These are phyloP conservation scores for Magnolia kwangsiensis DNA, from an alignment of 164 flowering plant species.

Conservation along the genomic window DNA sequence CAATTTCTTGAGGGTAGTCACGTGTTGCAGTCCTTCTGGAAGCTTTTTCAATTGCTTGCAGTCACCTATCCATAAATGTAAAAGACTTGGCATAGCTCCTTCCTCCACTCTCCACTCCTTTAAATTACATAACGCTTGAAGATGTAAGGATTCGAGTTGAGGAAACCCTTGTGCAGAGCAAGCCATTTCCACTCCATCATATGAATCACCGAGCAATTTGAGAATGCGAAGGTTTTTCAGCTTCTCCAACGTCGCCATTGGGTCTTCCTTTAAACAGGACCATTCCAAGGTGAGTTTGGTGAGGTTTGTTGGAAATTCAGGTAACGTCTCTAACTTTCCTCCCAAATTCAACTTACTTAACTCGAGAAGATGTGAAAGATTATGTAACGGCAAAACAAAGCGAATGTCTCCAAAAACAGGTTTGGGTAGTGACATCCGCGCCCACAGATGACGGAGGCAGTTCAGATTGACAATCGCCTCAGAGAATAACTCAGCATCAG, in stretches of 20 bases:
- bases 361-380: background rate
- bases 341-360: background rate
- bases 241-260: background rate
- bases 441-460: background rate
- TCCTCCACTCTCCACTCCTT: conserved; percentile 3
- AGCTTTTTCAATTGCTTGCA: conserved; percentile 23
- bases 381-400: background rate
- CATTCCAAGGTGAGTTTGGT: background rate
- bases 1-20: conserved; percentile 15
- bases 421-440: background rate
- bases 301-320: background rate
- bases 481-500: background rate
- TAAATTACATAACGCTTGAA: background rate
- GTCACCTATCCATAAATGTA: background rate
- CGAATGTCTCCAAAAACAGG: no score
- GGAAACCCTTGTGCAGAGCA: background rate
- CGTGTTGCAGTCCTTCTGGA: conserved; percentile 27
- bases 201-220: background rate
- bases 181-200: background rate
- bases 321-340: background rate
- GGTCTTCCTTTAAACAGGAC: background rate
- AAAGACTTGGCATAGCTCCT: conserved; percentile 3
- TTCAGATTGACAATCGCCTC: background rate
- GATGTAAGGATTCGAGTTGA: background rate
- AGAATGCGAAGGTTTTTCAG: background rate